phyloP scores from a whole-genome alignment of 83 land plant species.

The Picea engelmannii region DNA sequence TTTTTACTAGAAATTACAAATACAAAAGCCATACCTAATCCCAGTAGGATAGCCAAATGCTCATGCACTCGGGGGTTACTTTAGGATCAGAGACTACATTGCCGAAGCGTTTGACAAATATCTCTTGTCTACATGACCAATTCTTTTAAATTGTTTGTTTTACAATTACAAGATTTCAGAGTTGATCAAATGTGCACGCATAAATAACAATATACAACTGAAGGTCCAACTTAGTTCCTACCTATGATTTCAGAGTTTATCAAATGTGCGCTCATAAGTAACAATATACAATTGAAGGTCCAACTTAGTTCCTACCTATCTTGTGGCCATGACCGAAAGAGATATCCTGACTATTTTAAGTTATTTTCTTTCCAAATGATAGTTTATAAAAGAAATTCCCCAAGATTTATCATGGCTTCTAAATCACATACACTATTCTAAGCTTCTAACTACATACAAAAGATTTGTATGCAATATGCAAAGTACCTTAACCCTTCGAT shows the following conservation, averaged over 20 bases:
- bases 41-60: slow-evolving; percentile 18
- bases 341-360: slow-evolving; percentile 15
- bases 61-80: slow-evolving; percentile 16
- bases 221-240: not conserved
- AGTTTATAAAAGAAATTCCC: not conserved
- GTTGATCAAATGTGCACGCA: too few species aligned
- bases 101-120: not conserved
- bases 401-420: too few species aligned
- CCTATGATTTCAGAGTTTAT: not conserved
- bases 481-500: slow-evolving; percentile 40
- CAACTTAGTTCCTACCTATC: not conserved
- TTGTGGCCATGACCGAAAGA: slow-evolving; percentile 17
- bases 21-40: not conserved
- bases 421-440: too few species aligned
- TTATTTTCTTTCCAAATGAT: slow-evolving; percentile 16
- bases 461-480: not conserved
- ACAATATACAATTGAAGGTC: too few species aligned
- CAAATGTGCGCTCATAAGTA: too few species aligned
- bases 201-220: too few species aligned
- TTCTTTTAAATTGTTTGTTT: too few species aligned
- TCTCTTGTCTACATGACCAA: slow-evolving; percentile 11
- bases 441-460: too few species aligned
- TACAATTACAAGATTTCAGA: too few species aligned
- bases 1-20: not conserved
- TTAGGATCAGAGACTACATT: too few species aligned